Evolutionary conservation across 75 land plant species (phyloP), one percentile per base, ranked within the genome.

Genomic region (Cunninghamia lanceolata): DNA sequence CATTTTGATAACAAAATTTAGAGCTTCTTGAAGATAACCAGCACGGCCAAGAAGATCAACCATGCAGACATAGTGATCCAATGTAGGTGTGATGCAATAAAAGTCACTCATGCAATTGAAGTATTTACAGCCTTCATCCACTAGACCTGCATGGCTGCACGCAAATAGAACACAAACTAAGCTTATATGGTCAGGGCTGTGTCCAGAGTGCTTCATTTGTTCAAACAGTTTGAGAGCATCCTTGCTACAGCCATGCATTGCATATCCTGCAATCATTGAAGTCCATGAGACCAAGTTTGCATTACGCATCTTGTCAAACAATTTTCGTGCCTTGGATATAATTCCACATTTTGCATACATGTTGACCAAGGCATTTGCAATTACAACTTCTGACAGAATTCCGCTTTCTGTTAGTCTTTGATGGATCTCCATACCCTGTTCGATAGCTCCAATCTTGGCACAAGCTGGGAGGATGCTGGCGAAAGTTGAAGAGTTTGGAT

Each of bases 41-140:
- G 88, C 85, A 34, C 90, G 84, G 19, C 90, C 86, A 21, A 89
- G 85, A 50, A 89, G 79, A 79, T 89, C 90, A 42, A 89, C 82
- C 88, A 89, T 86, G 73, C 87, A 89, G 10, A 84, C 82, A 83
- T 83, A 86, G 21, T 89, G 90, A 73, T 89, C 88, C n/a, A 86
- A 83, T 14, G 25, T 38, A n/a, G 90, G 88, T 10, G 35, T 77
- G 25, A 89, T 86, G 80, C 79, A 54, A 80, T 89, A 83, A 50
- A 47, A 47, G 7, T 66, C 53, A 16, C 52, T 40, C 88, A 89
- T 81, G 38, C 78, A 8, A 40, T 38, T 14, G 45, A 89, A 87
- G 15, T 83, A 35, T 21, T 84, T 80, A 16, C 86, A 66, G 15
- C 90, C 90, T 16, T 78, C 38, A 14, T 79, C 34, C 36, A 73